phyloP scores from a whole-genome alignment of 2,329 filamentous ascomycete genomes.

The Lomentospora prolificans region DNA sequence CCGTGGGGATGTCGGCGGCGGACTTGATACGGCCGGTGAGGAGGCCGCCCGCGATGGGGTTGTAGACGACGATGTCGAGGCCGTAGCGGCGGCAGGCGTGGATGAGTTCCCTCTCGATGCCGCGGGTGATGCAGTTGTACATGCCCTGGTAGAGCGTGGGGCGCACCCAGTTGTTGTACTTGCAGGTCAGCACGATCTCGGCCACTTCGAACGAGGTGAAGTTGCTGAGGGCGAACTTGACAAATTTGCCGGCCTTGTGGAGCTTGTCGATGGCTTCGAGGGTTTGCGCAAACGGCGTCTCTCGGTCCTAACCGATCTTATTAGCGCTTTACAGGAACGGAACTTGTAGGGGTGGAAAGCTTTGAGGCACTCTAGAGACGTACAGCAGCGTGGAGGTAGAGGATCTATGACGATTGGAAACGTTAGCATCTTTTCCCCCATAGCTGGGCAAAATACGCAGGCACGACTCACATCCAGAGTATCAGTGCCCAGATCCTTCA shows the following conservation, averaged over 20 bases:
- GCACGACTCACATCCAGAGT: constrained; percentile 50
- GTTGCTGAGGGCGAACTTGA: constrained; percentile 70
- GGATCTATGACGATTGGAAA: constrained; percentile 43
- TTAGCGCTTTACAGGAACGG: background rate
- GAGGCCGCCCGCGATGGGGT: constrained; percentile 70
- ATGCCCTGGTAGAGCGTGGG: constrained; percentile 82
- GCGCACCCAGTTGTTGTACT: constrained; percentile 69
- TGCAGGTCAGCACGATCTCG: constrained; percentile 71
- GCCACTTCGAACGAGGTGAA: constrained; percentile 83
- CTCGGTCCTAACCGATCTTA: constrained; percentile 35
- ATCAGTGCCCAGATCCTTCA: constrained; percentile 64
- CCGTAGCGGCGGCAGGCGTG: constrained; percentile 66
- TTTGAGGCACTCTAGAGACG: too few species aligned
- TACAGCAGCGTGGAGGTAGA: constrained; percentile 62
- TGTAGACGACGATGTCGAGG: constrained; percentile 71
- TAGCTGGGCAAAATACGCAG: background rate
- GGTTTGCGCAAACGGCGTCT: constrained; percentile 68
- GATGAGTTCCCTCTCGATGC: constrained; percentile 66
- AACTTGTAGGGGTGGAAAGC: background rate
- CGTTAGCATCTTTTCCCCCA: too few species aligned
- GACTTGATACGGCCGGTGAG: constrained; percentile 73
- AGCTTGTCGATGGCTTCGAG: constrained; percentile 68
- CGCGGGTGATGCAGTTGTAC: constrained; percentile 73
- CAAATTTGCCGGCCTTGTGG: constrained; percentile 79
- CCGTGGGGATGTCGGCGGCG: constrained; percentile 47